Base-by-base conservation (phyloP, 306 rosid genomes). In the Albizia julibrissin region DNA sequence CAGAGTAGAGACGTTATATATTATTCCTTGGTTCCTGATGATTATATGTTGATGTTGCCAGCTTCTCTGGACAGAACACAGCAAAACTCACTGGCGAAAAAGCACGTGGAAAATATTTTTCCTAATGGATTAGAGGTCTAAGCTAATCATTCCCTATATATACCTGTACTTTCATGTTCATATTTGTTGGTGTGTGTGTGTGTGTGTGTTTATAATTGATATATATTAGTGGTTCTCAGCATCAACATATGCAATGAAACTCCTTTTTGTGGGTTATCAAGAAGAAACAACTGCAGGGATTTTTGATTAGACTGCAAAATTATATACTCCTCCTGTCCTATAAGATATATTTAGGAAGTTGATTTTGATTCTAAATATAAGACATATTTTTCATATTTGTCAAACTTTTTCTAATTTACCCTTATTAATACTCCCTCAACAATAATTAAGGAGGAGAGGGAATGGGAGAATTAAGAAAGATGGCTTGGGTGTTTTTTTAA, bases 101-200 rank as follows among this genome's bases (percentile, higher is more conserved):
- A 85, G 27, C 75, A 89, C 77, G 87, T 83, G 76, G 84, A 58
- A 61, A 77, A 26, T 83, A 84, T 82, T 47, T 92, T 94, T 85
- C 97, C 94, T 31, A 85, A 77, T 77, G 98, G 97, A 75, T 87
- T 91, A 81, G 97, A 92, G 93, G 98, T 94, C 78, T 34, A 8
- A 52, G 66, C 69, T 27, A 37, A 73, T 43, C 73, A 31, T 68
- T 80, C 70, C 40, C 65, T 66, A 62, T 70, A 61, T 68, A 82
- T 79, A 4, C 68, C 50, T 67, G 74, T 21, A 37, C 40, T 67
- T 40, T 43, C 43, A 69, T 66, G 40, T 58, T 52, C 69, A 29
- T 64, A 29, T 64, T 13, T 64, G 69, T 64, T 64, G 8, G 40
- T 8, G 31, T 5, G n/a, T 31, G n/a, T 47, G 1, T 3, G 3